These are phyloP conservation scores for Pythium guiyangense DNA, from an alignment of 352 stramenopile species.

Conservation along the genomic window DNA sequence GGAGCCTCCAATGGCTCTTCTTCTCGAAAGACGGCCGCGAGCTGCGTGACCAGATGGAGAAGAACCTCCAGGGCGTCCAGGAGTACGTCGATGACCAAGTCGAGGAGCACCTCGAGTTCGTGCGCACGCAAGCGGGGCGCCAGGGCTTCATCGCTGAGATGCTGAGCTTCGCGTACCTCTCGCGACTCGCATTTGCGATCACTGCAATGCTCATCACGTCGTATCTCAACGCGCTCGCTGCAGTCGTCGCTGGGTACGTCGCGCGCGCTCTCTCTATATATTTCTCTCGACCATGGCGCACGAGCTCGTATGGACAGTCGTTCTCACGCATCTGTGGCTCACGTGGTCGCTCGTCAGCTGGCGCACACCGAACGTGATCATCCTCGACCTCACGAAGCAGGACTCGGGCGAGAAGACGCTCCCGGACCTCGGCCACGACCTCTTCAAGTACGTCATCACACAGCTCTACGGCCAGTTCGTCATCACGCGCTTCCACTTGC, in stretches of 20 bases:
- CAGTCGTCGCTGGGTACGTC: constrained; percentile 69
- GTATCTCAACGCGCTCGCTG: constrained; percentile 80
- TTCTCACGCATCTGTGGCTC: neutral
- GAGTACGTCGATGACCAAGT: constrained; percentile 65
- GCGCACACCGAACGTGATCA: constrained; percentile 81
- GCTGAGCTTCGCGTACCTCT: constrained; percentile 85
- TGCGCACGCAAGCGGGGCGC: constrained; percentile 54
- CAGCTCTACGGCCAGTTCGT: constrained; percentile 81
- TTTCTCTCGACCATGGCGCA: no score
- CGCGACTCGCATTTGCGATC: constrained; percentile 74
- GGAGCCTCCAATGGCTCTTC: constrained; percentile 37
- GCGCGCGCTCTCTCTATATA: no score
- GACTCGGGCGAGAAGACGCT: constrained; percentile 70
- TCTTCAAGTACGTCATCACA: constrained; percentile 84
- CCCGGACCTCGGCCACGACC: constrained; percentile 78
- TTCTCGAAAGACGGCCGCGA: constrained; percentile 30
- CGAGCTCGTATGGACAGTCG: no score
- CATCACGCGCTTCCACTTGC: constrained; percentile 84
- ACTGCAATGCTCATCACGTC: constrained; percentile 73
- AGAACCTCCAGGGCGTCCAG: constrained; percentile 74
- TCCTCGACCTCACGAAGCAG: constrained; percentile 55
- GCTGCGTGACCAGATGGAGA: constrained; percentile 55
- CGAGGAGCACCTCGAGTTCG: constrained; percentile 68
- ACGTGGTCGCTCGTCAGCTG: constrained; percentile 37
- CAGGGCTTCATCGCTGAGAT: constrained; percentile 87